phyloP scores from a whole-genome alignment of 2,329 filamentous ascomycete genomes.

The Trichoderma oligosporum region DNA sequence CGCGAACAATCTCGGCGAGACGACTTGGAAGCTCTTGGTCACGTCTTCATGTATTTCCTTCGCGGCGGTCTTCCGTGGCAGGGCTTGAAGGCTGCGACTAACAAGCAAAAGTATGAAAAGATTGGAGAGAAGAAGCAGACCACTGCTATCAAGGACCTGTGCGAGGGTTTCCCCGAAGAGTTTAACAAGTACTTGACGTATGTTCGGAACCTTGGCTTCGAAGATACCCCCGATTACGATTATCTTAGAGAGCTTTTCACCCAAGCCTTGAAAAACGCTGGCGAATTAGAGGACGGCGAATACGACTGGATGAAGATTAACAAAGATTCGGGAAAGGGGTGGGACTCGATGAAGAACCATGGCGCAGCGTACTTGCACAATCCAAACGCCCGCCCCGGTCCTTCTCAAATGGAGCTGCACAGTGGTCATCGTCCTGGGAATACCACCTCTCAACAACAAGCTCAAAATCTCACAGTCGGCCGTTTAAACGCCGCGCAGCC shows the following conservation, averaged over 20 bases:
- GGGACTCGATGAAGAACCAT: conserved; percentile 72
- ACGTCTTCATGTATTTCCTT: conserved; percentile 73
- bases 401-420: conserved; percentile 81
- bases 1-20: conserved; percentile 94
- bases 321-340: conserved; percentile 77
- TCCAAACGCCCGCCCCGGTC: conserved; percentile 72
- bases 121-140: conserved; percentile 99
- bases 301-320: conserved; percentile 99
- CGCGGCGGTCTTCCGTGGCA: conserved; percentile 70
- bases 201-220: conserved; percentile 95
- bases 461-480: conserved; percentile 67
- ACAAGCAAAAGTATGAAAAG: conserved; percentile 99
- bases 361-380: conserved; percentile 61
- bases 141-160: conserved; percentile 92
- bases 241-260: conserved; percentile 96
- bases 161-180: conserved; percentile 92
- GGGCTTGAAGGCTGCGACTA: conserved; percentile 68
- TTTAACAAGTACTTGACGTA: conserved; percentile 98
- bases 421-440: conserved; percentile 65
- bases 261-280: conserved; percentile 88
- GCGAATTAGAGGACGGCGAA: conserved; percentile 94
- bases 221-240: conserved; percentile 97
- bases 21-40: conserved; percentile 82
- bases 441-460: conserved; percentile 60
- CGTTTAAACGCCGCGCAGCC: conserved; percentile 94